phyloP scores from a whole-genome alignment of 2,329 filamentous ascomycete species.

The Alternaria burnsii region DNA sequence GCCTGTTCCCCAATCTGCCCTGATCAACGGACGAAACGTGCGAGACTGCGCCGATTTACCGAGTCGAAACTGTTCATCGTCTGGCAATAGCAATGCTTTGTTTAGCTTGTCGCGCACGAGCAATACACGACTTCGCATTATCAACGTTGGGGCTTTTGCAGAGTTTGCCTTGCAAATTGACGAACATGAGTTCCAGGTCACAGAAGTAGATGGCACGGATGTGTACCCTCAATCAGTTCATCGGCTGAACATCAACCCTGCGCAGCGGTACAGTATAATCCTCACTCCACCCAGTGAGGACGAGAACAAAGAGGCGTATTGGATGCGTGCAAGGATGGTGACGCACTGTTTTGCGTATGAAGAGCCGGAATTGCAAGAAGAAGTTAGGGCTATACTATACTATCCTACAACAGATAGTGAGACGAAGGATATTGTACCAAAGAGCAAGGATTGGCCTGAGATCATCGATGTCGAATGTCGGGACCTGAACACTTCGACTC shows the following conservation, averaged over 20 bases:
- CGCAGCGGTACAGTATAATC: constrained; percentile 74
- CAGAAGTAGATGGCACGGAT: constrained; percentile 51
- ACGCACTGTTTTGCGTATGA: constrained; percentile 67
- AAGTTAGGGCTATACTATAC: constrained; percentile 60
- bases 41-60: constrained; percentile 51
- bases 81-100: constrained; percentile 33
- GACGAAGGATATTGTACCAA: constrained; percentile 29
- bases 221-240: constrained; percentile 61
- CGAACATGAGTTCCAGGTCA: constrained; percentile 51
- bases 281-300: constrained; percentile 59
- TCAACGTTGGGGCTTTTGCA: constrained; percentile 62
- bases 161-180: constrained; percentile 57
- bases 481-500: constrained; percentile 60
- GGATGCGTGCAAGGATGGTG: constrained; percentile 67
- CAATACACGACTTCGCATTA: constrained; percentile 75
- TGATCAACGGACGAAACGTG: constrained; percentile 54
- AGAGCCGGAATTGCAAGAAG: constrained; percentile 56
- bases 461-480: constrained; percentile 59
- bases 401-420: constrained; percentile 46
- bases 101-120: constrained; percentile 54
- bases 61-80: constrained; percentile 48
- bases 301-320: constrained; percentile 43
- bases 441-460: constrained; percentile 62
- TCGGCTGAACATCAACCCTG: constrained; percentile 68
- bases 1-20: constrained; percentile 59